Evolutionary conservation across 345 rosid species (phyloP).

Genomic region (Ceriops zippeliana): DNA sequence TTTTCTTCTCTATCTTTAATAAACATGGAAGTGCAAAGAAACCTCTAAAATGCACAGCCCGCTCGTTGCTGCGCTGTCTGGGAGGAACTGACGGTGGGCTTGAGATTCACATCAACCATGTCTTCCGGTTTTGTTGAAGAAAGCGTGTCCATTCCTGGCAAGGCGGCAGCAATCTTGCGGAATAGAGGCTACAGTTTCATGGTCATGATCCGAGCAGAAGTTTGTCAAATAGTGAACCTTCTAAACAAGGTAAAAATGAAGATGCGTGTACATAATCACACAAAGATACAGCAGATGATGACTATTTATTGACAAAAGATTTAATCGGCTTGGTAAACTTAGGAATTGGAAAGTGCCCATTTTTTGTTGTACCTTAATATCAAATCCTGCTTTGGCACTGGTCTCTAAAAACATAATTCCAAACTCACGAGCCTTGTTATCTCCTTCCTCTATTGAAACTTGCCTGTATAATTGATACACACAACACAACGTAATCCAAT

Average conservation of each 20-base stretch:
- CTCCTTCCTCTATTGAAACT: conserved; percentile 96
- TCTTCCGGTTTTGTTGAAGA: conserved; percentile 84
- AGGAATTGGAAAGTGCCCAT: too few relatives aligned
- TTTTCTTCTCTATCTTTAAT: not conserved
- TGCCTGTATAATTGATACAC: conserved; percentile 47
- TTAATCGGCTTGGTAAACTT: not conserved
- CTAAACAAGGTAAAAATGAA: not conserved
- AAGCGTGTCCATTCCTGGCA: conserved; percentile 94
- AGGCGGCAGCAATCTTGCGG: conserved; percentile 89
- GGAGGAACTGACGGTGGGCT: conserved; percentile 63
- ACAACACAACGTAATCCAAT: conserved; percentile 3
- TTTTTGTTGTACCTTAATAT: conserved; percentile 60
- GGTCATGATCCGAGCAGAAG: not conserved
- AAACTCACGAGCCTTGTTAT: conserved; percentile 69
- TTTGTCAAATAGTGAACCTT: not conserved
- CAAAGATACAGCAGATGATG: too few relatives aligned
- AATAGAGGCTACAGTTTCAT: conserved; percentile 67
- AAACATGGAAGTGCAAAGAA: not conserved
- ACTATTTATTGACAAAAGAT: not conserved
- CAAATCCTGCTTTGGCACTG: conserved; percentile 94
- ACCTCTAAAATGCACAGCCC: conserved; percentile 70
- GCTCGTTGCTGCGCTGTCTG: conserved; percentile 78
- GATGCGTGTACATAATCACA: not conserved
- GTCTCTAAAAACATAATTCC: conserved; percentile 94
- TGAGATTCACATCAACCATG: conserved; percentile 95